Evolutionary conservation across 2,329 filamentous ascomycete genomes (phyloP), one percentile per base, ranked within the genome.

Genomic region (Lasiodiplodia citricola): DNA sequence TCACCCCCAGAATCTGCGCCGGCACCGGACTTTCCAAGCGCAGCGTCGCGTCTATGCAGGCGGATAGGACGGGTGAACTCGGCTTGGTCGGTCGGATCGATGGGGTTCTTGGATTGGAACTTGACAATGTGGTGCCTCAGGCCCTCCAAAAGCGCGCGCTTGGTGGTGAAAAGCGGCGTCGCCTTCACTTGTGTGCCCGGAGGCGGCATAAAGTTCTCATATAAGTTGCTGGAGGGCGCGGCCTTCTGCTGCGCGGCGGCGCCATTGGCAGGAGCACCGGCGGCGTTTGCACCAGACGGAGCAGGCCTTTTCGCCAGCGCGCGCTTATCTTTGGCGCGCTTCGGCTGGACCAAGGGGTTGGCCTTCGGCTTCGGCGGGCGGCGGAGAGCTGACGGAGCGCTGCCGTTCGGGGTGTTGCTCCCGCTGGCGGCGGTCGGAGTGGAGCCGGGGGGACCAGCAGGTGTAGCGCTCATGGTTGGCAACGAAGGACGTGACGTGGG

Each of bases 51-150:
- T 71, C 96, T 90, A 77, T 98, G 94, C 47, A 99, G 83, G 47
- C 93, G 91, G 38, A 98, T 92, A 0, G 96, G 96, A 35, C 94
- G 89, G 21, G 92, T 91, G 77, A 98, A 99, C 64, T 96, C 90
- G 6, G 90, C 84, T 72, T 95, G 90, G 75, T 98, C 90, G 70
- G 93, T 85, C 38, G 89, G 86, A 73, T 91, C 91, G 70, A 88
- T 81, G n/a, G 76, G 82, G 71, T 84, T 85, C 74, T 89, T 89
- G 64, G 86, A 83, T 71, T 91, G 86, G 68, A 99, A 90, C 73
- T 92, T 91, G 85, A 97, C 94, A 71, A 97, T 88, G 77, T 99
- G 96, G 75, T 94, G 90, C 60, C 95, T 91, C 69, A 97, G 83
- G 6, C 91, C 92, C 73, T 96, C 91, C 68, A 92, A 86, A 62